Evolutionary conservation across 164 flowering plant species (phyloP).

Genomic region (Berberis thunbergii): DNA sequence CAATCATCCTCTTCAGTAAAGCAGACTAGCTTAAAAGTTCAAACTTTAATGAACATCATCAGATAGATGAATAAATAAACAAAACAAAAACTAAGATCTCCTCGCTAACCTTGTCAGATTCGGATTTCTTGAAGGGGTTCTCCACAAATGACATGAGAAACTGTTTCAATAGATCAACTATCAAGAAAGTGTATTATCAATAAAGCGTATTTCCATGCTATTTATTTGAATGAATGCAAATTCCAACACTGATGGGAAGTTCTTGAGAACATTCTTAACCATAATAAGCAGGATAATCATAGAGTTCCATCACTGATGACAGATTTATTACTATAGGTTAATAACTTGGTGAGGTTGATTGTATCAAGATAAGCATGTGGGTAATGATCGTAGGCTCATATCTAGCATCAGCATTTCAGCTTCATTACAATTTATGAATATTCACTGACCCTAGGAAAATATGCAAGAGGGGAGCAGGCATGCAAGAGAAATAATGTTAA

Average conservation of each 20-base stretch:
- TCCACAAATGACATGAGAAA: conserved; percentile 35
- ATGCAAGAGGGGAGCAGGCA: no score
- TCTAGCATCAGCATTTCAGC: no score
- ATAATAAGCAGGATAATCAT: no score
- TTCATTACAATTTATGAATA: no score
- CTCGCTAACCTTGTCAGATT: conserved; percentile 38
- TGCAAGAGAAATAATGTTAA: no score
- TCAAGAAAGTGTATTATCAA: conserved; percentile 1
- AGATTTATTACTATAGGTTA: no score
- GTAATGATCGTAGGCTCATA: no score
- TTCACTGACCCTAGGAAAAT: no score
- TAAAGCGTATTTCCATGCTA: not conserved
- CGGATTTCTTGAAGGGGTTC: conserved; percentile 38
- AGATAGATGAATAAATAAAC: not conserved
- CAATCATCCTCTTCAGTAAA: not conserved
- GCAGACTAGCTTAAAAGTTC: not conserved
- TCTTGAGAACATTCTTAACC: no score
- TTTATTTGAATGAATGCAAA: not conserved
- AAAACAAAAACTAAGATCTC: not conserved
- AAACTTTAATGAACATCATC: not conserved
- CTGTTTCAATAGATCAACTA: conserved; percentile 29
- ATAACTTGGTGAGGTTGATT: no score
- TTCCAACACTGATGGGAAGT: not conserved
- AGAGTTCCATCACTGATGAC: no score
- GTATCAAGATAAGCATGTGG: no score